phyloP scores from a whole-genome alignment of 208 protist genomes.

The Leptomonas pyrrhocoris region DNA sequence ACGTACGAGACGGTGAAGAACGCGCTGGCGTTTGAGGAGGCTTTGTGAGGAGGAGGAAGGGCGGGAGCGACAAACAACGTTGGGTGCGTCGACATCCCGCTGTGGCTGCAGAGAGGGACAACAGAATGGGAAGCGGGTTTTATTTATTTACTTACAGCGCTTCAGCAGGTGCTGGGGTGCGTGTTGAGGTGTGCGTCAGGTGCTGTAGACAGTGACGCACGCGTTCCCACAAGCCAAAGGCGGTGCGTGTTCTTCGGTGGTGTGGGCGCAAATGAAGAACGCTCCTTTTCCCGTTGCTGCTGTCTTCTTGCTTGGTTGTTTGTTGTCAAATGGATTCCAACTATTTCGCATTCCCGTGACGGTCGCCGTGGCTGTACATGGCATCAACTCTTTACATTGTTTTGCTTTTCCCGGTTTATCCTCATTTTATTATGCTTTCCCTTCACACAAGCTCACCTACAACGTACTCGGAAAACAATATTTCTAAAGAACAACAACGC shows the following conservation, averaged over 20 bases:
- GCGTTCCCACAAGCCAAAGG: neutral
- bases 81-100: neutral
- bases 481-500: too few species aligned
- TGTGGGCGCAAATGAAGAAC: neutral
- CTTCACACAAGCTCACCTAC: neutral
- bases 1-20: slow-evolving; percentile 92
- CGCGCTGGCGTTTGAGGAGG: slow-evolving; percentile 20
- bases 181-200: too few species aligned
- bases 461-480: too few species aligned
- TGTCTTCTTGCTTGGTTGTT: neutral
- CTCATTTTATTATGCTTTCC: neutral
- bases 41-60: neutral
- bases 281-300: neutral
- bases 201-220: too few species aligned
- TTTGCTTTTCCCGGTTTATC: slow-evolving; percentile 13
- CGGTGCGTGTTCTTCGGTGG: neutral
- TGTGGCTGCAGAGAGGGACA: too few species aligned
- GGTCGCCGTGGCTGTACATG: neutral
- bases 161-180: neutral
- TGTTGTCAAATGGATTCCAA: slow-evolving; percentile 17
- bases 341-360: slow-evolving; percentile 12
- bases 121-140: neutral
- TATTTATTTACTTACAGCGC: neutral
- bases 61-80: neutral
- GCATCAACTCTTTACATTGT: slow-evolving; percentile 27